Base-by-base conservation (phyloP, 371 early-diverging fungal species). In the Zychaea mexicana region DNA sequence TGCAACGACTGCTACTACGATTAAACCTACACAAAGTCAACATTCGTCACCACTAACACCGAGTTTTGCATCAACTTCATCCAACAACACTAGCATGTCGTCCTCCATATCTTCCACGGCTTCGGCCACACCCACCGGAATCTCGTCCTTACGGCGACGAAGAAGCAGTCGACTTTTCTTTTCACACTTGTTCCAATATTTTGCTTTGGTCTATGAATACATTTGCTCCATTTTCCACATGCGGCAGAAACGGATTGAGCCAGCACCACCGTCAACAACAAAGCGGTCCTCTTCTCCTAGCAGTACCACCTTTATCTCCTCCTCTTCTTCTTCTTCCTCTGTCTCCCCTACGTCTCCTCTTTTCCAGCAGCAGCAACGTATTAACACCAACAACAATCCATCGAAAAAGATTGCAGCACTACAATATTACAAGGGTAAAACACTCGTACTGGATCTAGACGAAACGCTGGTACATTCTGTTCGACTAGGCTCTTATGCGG, bases 381-480 rank as follows among this genome's bases (percentile, higher is more conserved):
- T n/a, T n/a, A n/a, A n/a, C n/a, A n/a, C n/a, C n/a, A n/a, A n/a
- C n/a, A n/a, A n/a, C n/a, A n/a, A n/a, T n/a, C n/a, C n/a, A n/a
- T n/a, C n/a, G 4, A 61, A 52, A 26, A 36, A 56, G 38, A 24
- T 32, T 15, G 52, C 59, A 12, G 64, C 69, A 24, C 49, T 65
- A 46, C 68, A 76, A 55, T 81, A 81, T 46, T 81, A 78, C 47
- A 75, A 75, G 55, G 72, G 72, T 55, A 97, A 97, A 75, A 96
- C 94, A 6, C 81, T 99, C 33, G 95, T 97, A 6, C 79, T 99
- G 64, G 99, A 99, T 80, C 81, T 99, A 57, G 99, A 99, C 68
- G 97, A 98, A 76, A 98, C 98, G 0, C 83, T 99, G 52, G 94
- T 99, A 24, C 98, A 98, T 78, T 94, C 97, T 24, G 76, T 78